These are phyloP conservation scores for Cladophialophora yegresii DNA, from an alignment of 2,329 filamentous ascomycete species.

Conservation along the genomic window DNA sequence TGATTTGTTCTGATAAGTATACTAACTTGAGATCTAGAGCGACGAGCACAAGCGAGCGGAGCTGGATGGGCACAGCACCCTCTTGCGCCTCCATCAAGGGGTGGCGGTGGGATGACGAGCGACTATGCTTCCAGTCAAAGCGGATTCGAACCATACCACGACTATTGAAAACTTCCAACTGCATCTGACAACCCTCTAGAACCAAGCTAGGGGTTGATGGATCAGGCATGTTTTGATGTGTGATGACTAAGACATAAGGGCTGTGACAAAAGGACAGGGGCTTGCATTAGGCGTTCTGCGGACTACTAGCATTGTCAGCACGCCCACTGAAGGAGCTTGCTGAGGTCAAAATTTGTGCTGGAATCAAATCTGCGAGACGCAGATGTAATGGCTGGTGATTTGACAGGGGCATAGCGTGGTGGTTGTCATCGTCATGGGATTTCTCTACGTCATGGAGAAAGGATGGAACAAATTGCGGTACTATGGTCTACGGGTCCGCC, in stretches of 20 bases:
- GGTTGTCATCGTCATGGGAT: not conserved
- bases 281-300: not conserved
- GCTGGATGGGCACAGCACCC: constrained; percentile 24
- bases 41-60: constrained; percentile 28
- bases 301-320: not conserved
- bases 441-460: not conserved
- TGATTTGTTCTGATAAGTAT: not conserved
- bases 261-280: not conserved
- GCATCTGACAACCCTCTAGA: not conserved
- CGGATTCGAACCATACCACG: constrained; percentile 15
- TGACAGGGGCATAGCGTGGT: not conserved
- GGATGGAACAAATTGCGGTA: not conserved
- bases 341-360: not conserved
- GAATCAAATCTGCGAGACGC: not conserved
- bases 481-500: not conserved
- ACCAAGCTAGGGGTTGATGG: not conserved
- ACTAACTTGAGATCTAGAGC: constrained; percentile 23
- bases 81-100: constrained; percentile 13
- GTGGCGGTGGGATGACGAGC: constrained; percentile 5
- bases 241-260: not conserved
- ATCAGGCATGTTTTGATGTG: constrained; percentile 6
- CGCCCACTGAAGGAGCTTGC: not conserved
- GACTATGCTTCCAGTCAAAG: constrained; percentile 14
- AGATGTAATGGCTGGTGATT: not conserved
- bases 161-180: constrained; percentile 1